These are phyloP conservation scores for Cardamine chenopodiifolia DNA, from an alignment of 345 rosid genomes.

Conservation along the genomic window DNA sequence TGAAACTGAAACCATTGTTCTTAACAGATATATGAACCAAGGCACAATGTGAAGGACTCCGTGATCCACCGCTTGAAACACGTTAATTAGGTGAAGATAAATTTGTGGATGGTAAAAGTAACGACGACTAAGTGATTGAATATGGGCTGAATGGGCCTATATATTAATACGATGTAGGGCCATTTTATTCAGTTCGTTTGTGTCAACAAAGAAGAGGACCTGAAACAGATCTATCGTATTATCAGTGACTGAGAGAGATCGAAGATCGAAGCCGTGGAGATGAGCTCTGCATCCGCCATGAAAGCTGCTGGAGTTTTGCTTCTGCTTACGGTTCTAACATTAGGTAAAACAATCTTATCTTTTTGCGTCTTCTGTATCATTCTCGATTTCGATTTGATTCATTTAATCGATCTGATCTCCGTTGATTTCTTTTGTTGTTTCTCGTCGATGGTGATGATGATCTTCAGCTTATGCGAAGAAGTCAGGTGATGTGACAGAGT, in stretches of 20 bases:
- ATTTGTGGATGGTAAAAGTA: not conserved
- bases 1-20: not conserved
- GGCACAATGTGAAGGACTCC: not conserved
- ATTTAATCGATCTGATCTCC: not conserved
- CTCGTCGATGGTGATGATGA: conserved; percentile 15
- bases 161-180: not conserved
- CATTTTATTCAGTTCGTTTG: not conserved
- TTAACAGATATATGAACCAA: not conserved
- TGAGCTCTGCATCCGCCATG: conserved; percentile 40
- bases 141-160: conserved; percentile 13
- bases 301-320: conserved; percentile 42
- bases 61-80: conserved; percentile 3
- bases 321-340: conserved; percentile 40
- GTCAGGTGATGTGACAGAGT: conserved; percentile 73
- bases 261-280: conserved; percentile 28
- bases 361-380: not conserved
- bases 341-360: conserved; percentile 34
- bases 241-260: conserved; percentile 10
- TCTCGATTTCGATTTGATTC: not conserved
- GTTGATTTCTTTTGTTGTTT: not conserved
- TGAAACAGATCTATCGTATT: conserved; percentile 12
- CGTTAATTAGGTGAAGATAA: not conserved
- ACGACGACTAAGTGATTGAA: not conserved
- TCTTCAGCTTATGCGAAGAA: conserved; percentile 64
- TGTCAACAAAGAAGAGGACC: not conserved